phyloP scores from a whole-genome alignment of 495 filamentous ascomycete species.

The Penicillium longicatenatum region DNA sequence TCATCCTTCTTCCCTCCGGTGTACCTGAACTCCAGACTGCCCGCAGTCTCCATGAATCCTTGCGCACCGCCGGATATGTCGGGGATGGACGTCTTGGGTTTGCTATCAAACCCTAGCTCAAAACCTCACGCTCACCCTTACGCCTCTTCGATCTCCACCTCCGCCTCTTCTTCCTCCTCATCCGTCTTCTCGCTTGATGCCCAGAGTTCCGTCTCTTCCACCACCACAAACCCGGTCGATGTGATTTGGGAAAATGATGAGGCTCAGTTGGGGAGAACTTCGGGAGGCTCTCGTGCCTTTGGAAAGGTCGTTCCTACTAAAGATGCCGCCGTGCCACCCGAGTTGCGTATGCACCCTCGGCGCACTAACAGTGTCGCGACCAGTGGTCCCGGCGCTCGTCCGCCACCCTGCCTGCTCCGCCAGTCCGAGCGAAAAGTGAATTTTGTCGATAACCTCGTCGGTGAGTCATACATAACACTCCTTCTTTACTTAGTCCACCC shows the following conservation, averaged over 20 bases:
- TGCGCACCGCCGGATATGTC: constrained; percentile 43
- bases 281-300: constrained; percentile 31
- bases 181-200: constrained; percentile 79
- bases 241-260: constrained; percentile 54
- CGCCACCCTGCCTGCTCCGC: constrained; percentile 80
- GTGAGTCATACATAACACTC: constrained; percentile 63
- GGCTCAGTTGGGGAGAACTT: constrained; percentile 30
- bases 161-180: constrained; percentile 73
- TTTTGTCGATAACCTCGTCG: constrained; percentile 97
- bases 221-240: constrained; percentile 47
- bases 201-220: constrained; percentile 55
- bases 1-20: constrained; percentile 25
- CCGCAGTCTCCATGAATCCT: constrained; percentile 24
- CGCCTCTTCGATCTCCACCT: constrained; percentile 66
- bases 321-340: constrained; percentile 57
- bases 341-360: constrained; percentile 80
- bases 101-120: constrained; percentile 46
- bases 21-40: constrained; percentile 2
- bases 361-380: constrained; percentile 59
- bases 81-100: constrained; percentile 53
- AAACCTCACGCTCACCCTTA: constrained; percentile 58
- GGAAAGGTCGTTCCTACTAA: constrained; percentile 33
- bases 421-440: constrained; percentile 92
- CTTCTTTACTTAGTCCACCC: constrained; percentile 23
- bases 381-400: constrained; percentile 57